Evolutionary conservation across 169 alveolate genomes (phyloP).

Genomic region (Eimeria necatrix): DNA sequence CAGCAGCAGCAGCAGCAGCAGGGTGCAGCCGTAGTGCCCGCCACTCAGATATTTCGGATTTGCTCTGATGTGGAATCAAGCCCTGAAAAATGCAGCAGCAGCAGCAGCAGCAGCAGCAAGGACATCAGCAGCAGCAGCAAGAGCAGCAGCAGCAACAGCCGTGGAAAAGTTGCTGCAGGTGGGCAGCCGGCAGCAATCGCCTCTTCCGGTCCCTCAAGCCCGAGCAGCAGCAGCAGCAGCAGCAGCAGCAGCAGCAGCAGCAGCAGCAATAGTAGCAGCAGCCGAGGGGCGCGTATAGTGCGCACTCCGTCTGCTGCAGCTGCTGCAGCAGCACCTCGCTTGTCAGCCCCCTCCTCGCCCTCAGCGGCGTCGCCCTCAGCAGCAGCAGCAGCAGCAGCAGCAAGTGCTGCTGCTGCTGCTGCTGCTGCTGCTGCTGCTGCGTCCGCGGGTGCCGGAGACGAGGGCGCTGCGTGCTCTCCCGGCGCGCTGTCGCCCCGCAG

Average conservation of each 20-base stretch:
- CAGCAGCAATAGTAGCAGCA: neutral
- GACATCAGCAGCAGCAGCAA: neutral
- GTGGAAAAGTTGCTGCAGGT: neutral
- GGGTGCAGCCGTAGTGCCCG: no score
- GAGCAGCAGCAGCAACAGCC: no score
- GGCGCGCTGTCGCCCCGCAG: neutral
- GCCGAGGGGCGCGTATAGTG: no score
- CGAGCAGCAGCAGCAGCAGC: neutral
- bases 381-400: no score
- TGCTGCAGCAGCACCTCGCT: no score
- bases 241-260: neutral
- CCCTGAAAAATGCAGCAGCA: neutral
- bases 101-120: neutral
- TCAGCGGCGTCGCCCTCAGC: no score
- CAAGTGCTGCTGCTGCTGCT: no score
- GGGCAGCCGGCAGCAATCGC: neutral
- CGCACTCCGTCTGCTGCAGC: no score
- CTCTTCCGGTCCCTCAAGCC: neutral
- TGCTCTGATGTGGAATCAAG: neutral
- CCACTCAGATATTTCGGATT: neutral
- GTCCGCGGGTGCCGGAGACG: no score
- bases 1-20: no score
- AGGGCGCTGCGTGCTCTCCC: neutral
- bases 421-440: neutral
- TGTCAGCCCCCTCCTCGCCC: no score